Conservation (phyloP, 2,329 filamentous ascomycete genomes). For the Huntiella savannae region DNA sequence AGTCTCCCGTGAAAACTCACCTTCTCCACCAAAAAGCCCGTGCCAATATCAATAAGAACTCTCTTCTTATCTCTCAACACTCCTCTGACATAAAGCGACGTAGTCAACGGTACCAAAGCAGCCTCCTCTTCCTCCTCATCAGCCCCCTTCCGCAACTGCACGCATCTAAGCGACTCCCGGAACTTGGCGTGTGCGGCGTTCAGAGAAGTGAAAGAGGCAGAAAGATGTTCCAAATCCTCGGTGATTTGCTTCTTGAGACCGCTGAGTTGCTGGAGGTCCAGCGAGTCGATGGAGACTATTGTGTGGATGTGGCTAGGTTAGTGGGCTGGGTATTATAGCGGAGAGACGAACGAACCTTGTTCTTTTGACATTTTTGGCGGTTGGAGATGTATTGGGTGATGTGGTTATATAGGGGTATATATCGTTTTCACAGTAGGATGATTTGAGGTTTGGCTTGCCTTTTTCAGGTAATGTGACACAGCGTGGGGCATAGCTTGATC, state of each 20-base stretch:
- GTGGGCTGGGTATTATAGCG: too few species aligned
- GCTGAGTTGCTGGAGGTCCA: slow-evolving; percentile 69
- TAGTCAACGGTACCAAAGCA: slow-evolving; percentile 85
- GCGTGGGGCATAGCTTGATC: too few species aligned
- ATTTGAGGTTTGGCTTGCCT: too few species aligned
- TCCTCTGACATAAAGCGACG: slow-evolving; percentile 83
- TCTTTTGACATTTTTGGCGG: too few species aligned
- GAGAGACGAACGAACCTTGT: too few species aligned
- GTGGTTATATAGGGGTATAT: too few species aligned
- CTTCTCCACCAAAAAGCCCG: slow-evolving; percentile 91
- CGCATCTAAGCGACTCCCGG: slow-evolving; percentile 66
- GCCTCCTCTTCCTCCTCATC: slow-evolving; percentile 23
- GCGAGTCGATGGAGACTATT: slow-evolving; percentile 44
- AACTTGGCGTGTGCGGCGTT: slow-evolving; percentile 84
- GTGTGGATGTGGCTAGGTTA: not conserved
- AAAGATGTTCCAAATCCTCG: slow-evolving; percentile 88
- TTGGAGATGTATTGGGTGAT: too few species aligned
- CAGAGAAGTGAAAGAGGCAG: slow-evolving; percentile 72
- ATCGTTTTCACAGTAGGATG: too few species aligned
- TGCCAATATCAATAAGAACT: slow-evolving; percentile 82
- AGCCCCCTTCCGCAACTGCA: slow-evolving; percentile 28
- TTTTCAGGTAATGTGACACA: too few species aligned
- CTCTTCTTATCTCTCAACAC: slow-evolving; percentile 53
- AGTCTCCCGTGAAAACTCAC: slow-evolving; percentile 20
- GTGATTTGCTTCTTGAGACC: slow-evolving; percentile 92